Conservation (phyloP, 2,329 filamentous ascomycete genomes). For the Thielaviopsis euricoi region DNA sequence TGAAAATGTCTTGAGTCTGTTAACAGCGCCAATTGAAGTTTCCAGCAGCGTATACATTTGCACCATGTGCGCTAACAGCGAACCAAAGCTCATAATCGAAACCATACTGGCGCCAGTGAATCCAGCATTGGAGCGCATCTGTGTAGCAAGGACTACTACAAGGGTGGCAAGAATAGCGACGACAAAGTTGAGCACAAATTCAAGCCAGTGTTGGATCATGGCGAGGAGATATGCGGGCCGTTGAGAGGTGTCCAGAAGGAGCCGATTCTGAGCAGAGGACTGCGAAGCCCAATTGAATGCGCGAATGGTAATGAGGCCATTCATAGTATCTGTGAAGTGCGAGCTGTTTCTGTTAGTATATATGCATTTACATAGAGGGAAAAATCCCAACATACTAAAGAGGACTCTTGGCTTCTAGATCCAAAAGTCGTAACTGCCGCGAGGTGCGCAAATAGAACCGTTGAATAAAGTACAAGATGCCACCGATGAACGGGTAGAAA, state of each 20-base stretch:
- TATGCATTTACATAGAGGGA: neutral
- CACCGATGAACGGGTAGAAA: conserved; percentile 31
- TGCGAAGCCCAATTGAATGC: conserved; percentile 37
- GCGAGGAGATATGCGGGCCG: conserved; percentile 39
- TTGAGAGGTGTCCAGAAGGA: conserved; percentile 36
- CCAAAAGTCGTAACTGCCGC: conserved; percentile 40
- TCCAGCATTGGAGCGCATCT: conserved; percentile 21
- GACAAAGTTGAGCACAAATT: conserved; percentile 31
- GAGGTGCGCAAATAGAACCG: conserved; percentile 44
- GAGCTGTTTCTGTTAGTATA: conserved; percentile 17
- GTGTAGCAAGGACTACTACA: conserved; percentile 25
- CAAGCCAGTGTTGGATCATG: conserved; percentile 42
- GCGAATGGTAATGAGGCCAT: conserved; percentile 37
- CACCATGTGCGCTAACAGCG: conserved; percentile 18
- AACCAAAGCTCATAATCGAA: conserved; percentile 22
- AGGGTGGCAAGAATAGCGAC: conserved; percentile 33
- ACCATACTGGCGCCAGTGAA: conserved; percentile 25
- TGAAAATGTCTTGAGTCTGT: conserved; percentile 17
- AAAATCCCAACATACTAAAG: conserved; percentile 26
- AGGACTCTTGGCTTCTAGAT: conserved; percentile 44
- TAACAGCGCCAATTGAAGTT: conserved; percentile 18
- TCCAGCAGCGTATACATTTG: conserved; percentile 19
- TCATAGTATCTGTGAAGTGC: conserved; percentile 39
- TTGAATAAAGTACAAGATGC: conserved; percentile 32
- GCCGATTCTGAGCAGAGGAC: conserved; percentile 26